These are phyloP conservation scores for Teratosphaeria epicoccoides DNA, from an alignment of 2,329 filamentous ascomycete genomes.

Conservation along the genomic window DNA sequence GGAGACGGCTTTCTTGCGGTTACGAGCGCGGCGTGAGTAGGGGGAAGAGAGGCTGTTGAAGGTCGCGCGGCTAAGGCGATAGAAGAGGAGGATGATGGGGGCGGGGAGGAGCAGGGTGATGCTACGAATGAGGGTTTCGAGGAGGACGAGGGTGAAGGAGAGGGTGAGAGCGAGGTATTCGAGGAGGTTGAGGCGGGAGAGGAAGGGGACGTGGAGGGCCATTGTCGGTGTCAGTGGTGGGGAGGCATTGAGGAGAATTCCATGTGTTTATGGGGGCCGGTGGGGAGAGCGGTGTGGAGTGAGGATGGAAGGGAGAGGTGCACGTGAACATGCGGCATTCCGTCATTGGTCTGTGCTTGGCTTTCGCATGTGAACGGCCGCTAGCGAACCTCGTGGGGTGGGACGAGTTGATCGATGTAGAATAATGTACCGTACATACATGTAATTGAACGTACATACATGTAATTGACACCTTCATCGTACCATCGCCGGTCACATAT, in stretches of 20 bases:
- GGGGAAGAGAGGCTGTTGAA: constrained; percentile 71
- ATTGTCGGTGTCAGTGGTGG: neutral
- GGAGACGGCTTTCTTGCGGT: constrained; percentile 47
- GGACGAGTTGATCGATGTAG: neutral
- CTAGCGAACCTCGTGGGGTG: neutral
- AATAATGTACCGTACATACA: neutral
- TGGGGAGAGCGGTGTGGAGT: neutral
- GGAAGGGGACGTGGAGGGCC: constrained; percentile 42
- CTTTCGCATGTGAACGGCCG: neutral
- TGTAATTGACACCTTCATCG: too few relatives aligned
- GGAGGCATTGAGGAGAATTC: neutral
- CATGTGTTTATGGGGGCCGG: too few relatives aligned
- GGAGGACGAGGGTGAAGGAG: constrained; percentile 70
- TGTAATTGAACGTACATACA: too few relatives aligned
- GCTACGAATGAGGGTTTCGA: constrained; percentile 74
- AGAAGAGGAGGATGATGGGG: constrained; percentile 71
- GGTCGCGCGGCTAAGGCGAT: constrained; percentile 66
- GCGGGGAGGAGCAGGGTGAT: constrained; percentile 79
- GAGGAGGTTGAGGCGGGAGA: constrained; percentile 48
- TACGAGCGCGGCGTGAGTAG: constrained; percentile 55
- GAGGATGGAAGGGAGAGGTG: neutral
- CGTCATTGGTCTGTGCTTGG: neutral
- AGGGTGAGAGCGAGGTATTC: constrained; percentile 82
- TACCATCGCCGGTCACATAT: neutral
- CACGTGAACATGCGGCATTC: too few relatives aligned